These are phyloP conservation scores for Biancaea sappan DNA, from an alignment of 306 rosid species.

Conservation along the genomic window DNA sequence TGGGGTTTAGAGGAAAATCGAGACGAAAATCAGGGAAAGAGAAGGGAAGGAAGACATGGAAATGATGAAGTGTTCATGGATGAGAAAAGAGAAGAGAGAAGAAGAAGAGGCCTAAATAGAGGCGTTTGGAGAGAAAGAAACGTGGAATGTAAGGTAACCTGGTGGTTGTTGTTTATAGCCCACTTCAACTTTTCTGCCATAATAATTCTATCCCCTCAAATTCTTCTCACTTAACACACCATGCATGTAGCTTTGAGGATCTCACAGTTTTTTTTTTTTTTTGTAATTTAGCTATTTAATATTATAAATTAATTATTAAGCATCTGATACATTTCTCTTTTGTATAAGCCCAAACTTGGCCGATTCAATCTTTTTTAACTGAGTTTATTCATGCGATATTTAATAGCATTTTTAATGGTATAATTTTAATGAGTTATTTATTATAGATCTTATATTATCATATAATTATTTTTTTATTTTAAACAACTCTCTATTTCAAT, in stretches of 20 bases:
- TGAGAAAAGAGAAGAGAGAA: slow-evolving; percentile 33
- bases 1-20: neutral
- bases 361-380: too few species aligned
- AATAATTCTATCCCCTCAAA: slow-evolving; percentile 23
- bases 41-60: slow-evolving; percentile 12
- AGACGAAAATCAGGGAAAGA: neutral
- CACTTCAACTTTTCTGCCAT: slow-evolving; percentile 36
- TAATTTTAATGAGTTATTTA: too few species aligned
- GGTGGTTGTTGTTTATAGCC: slow-evolving; percentile 48
- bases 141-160: slow-evolving; percentile 80
- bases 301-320: too few species aligned
- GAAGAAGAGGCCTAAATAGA: slow-evolving; percentile 59
- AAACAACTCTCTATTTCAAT: too few species aligned
- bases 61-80: slow-evolving; percentile 35
- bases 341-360: too few species aligned
- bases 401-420: too few species aligned
- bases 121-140: slow-evolving; percentile 54
- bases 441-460: too few species aligned
- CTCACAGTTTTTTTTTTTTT: slow-evolving; percentile 15
- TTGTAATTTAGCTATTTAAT: slow-evolving; percentile 18
- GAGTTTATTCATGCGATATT: too few species aligned
- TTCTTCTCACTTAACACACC: neutral
- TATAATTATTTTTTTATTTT: too few species aligned
- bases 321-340: too few species aligned
- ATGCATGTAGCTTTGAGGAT: slow-evolving; percentile 34